A percentile compares a stretch with the other conserved stretches of the same genome.
Conservation (phyloP, 106 monocot species). For the Apostasia ramifera region DNA sequence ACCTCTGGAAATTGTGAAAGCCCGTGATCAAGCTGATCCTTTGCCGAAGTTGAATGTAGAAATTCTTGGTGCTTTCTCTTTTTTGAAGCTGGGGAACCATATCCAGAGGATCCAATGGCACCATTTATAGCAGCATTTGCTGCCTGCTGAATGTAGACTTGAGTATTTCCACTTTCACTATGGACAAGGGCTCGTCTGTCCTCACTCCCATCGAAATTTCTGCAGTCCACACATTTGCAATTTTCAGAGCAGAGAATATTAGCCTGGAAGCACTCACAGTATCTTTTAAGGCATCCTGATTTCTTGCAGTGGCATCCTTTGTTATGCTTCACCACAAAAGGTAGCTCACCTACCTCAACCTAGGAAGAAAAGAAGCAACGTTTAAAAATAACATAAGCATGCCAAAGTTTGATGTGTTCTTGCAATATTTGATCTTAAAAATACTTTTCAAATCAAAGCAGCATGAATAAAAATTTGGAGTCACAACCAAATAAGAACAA, state of each 20-base stretch:
- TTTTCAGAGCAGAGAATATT: conserved; percentile 95
- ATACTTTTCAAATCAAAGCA: no score
- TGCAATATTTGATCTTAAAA: no score
- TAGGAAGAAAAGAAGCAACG: conserved; percentile 12
- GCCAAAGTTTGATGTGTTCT: no score
- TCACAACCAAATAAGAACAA: conserved; percentile 1
- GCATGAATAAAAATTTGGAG: no score
- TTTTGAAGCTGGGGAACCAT: conserved; percentile 55
- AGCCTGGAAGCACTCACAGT: conserved; percentile 97
- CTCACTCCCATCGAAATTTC: conserved; percentile 80
- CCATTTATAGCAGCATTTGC: conserved; percentile 78
- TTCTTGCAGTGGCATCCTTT: conserved; percentile 97
- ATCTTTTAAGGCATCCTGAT: conserved; percentile 89
- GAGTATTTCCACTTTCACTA: conserved; percentile 47
- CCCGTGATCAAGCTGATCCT: conserved; percentile 39
- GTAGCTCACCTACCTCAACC: conserved; percentile 59
- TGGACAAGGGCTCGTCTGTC: conserved; percentile 59
- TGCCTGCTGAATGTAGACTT: conserved; percentile 64
- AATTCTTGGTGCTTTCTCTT: conserved; percentile 76
- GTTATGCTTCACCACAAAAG: conserved; percentile 79
- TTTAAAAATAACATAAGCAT: no score
- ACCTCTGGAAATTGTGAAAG: conserved; percentile 44
- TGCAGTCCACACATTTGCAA: conserved; percentile 87
- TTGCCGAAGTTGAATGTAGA: conserved; percentile 23
- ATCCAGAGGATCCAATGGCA: conserved; percentile 54